Evolutionary conservation across 2,329 filamentous ascomycete genomes (phyloP), one percentile per base, ranked within the genome.

Genomic region (Pyrenochaeta sp.): DNA sequence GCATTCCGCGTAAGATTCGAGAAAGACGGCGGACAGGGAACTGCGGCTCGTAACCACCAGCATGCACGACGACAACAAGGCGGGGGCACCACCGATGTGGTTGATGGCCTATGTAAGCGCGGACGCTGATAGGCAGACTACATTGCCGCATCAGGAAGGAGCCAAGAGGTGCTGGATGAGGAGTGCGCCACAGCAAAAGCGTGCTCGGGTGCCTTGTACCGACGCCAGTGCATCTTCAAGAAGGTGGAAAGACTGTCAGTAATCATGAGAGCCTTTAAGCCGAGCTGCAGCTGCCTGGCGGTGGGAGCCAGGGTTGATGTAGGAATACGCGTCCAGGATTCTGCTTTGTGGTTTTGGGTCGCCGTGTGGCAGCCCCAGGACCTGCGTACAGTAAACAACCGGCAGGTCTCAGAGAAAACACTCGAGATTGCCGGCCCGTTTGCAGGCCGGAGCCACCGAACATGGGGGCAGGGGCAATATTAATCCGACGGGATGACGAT

Each of bases 81-180:
- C 35, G 37, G 44, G 49, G 41, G 21, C 24, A 36, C 18, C 20
- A 24, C 29, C 27, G n/a, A 38, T 34, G 35, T 29, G 21, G 32
- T 35, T 31, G 21, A 22, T 41, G 5, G 29, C 28, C 22, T 27
- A 21, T 37, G 11, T 31, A 23, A 29, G 41, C 28, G 32, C 17
- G 18, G 20, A 22, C 24, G 41, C 23, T 41, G 53, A 44, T 51
- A 44, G 37, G 40, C 41, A 49, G 44, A 41, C 39, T 35, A 40
- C 7, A 29, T 49, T 40, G 35, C 48, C 54, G 13, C 8, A 53
- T 48, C 9, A 48, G 55, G 57, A 48, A 62, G 57, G 56, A 49
- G 58, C 57, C 55, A 60, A 60, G 53, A 31, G 10, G 3, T n/a
- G 23, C 39, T 36, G 42, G 34, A 45, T 46, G 44, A 27, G 27